Conservation (phyloP, 768 basidiomycete species). For the Boletus bicolor region DNA sequence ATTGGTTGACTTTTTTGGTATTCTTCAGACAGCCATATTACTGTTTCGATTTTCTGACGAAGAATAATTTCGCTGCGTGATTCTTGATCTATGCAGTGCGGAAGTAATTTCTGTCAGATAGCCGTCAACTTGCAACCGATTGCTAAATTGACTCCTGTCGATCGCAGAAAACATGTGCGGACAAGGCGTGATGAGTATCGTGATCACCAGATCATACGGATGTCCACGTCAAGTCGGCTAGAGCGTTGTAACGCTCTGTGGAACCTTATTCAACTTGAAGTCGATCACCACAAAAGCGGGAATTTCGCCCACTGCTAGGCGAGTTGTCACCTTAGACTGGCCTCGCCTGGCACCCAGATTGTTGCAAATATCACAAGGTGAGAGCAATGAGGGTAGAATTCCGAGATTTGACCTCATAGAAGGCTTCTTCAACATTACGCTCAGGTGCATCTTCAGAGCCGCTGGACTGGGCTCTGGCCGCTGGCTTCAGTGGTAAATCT, state of each 20-base stretch:
- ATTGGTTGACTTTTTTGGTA: not conserved
- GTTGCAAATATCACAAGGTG: not conserved
- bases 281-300: not conserved
- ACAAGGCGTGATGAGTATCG: not conserved
- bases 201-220: not conserved
- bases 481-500: not conserved
- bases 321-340: not conserved
- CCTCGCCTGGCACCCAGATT: not conserved
- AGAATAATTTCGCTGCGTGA: too few relatives aligned
- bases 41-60: not conserved
- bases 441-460: not conserved
- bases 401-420: not conserved
- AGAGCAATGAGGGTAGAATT: not conserved
- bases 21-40: not conserved
- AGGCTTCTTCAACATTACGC: not conserved
- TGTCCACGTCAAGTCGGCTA: not conserved
- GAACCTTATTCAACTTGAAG: not conserved
- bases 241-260: not conserved
- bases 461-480: not conserved
- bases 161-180: not conserved
- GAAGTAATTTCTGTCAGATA: not conserved
- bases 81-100: not conserved
- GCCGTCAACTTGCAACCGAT: constrained; percentile 10
- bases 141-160: not conserved
- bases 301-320: not conserved